These are phyloP conservation scores for Neodidymelliopsis sp. DNA, from an alignment of 2,329 filamentous ascomycete species.

Conservation along the genomic window DNA sequence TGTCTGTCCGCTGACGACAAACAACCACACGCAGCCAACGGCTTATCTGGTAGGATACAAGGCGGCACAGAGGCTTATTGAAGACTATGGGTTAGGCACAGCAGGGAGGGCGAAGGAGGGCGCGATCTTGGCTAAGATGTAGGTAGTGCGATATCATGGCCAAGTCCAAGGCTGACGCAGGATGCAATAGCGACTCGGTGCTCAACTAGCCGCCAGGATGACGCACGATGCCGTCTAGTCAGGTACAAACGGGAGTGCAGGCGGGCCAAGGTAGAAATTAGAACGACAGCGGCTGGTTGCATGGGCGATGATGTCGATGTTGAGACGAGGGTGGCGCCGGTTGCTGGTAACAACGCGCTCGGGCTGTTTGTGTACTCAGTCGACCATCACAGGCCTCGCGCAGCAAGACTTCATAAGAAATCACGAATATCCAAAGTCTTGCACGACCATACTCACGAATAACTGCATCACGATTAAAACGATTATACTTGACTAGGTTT, in stretches of 20 bases:
- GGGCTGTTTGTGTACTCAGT: not conserved
- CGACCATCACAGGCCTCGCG: not conserved
- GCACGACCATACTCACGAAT: not conserved
- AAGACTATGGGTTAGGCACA: slow-evolving; percentile 35
- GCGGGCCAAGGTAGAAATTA: slow-evolving; percentile 3
- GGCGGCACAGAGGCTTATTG: slow-evolving; percentile 43
- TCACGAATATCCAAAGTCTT: not conserved
- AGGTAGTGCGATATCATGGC: slow-evolving; percentile 1
- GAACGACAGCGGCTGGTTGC: slow-evolving; percentile 8
- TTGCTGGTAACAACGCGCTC: slow-evolving; percentile 1
- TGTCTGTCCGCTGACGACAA: slow-evolving; percentile 43
- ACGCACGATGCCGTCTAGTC: slow-evolving; percentile 12
- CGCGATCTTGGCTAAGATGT: slow-evolving; percentile 14
- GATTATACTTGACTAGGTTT: not conserved
- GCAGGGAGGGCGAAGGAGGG: slow-evolving; percentile 2
- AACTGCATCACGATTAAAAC: slow-evolving; percentile 1
- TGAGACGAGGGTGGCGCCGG: not conserved
- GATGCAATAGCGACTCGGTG: slow-evolving; percentile 10
- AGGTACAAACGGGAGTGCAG: slow-evolving; percentile 9
- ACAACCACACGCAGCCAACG: slow-evolving; percentile 46
- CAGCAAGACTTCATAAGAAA: no score
- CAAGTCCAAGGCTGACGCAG: slow-evolving; percentile 7
- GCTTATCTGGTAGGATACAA: slow-evolving; percentile 47
- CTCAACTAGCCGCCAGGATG: slow-evolving; percentile 11
- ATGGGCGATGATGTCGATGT: slow-evolving; percentile 2